These are phyloP conservation scores for Venturia carpophila DNA, from an alignment of 2,329 filamentous ascomycete species.

Conservation along the genomic window DNA sequence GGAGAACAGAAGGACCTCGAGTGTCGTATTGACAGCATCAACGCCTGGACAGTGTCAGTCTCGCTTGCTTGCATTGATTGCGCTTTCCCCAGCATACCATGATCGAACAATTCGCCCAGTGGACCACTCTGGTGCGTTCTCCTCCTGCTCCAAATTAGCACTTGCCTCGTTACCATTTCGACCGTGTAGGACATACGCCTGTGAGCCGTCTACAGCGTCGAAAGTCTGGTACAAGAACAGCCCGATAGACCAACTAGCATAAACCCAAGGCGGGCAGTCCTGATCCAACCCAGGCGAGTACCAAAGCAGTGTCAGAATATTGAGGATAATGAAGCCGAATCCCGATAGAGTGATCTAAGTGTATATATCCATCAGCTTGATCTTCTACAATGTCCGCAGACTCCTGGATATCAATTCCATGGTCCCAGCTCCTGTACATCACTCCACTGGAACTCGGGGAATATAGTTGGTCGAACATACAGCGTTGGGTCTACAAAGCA, in stretches of 20 bases:
- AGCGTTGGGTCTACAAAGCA: constrained; percentile 14
- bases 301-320: constrained; percentile 87
- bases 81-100: constrained; percentile 47
- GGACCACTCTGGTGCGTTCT: constrained; percentile 89
- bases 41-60: constrained; percentile 45
- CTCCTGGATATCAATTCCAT: not conserved
- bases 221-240: constrained; percentile 97
- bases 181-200: constrained; percentile 57
- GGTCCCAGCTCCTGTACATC: not conserved
- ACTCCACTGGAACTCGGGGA: not conserved
- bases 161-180: not conserved
- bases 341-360: constrained; percentile 77
- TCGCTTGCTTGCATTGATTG: not conserved
- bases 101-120: constrained; percentile 92
- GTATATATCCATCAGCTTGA: constrained; percentile 6
- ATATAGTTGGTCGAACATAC: not conserved
- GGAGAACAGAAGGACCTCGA: constrained; percentile 87
- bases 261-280: constrained; percentile 92
- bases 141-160: constrained; percentile 35
- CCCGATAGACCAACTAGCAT: constrained; percentile 81
- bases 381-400: not conserved
- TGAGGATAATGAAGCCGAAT: constrained; percentile 81
- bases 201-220: constrained; percentile 89
- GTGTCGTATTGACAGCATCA: constrained; percentile 90
- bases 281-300: constrained; percentile 91